Conservation (phyloP, 2,329 filamentous ascomycete genomes). For the Curvularia hawaiiensis region DNA sequence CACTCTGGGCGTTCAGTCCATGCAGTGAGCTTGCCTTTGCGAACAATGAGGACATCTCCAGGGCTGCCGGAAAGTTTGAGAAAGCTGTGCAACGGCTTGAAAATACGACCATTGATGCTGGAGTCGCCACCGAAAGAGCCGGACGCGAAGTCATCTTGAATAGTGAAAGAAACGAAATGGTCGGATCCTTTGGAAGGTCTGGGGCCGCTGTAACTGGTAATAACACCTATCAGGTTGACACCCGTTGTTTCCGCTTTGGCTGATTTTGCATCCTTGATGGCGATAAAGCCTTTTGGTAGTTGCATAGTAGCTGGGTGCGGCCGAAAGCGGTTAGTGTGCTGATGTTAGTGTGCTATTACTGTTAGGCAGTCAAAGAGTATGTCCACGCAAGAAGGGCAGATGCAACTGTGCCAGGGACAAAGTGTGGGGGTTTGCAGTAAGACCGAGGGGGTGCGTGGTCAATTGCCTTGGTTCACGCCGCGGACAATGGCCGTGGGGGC, state of each 20-base stretch:
- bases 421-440: not conserved
- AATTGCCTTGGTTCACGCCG: not conserved
- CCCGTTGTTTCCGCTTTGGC: slow-evolving; percentile 30
- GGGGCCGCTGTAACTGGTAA: slow-evolving; percentile 65
- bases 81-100: slow-evolving; percentile 34
- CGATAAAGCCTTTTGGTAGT: slow-evolving; percentile 49
- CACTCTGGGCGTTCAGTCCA: slow-evolving; percentile 28
- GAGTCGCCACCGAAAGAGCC: slow-evolving; percentile 21
- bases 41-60: slow-evolving; percentile 70
- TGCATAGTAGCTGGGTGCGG: slow-evolving; percentile 12
- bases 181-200: slow-evolving; percentile 61
- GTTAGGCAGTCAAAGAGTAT: slow-evolving; percentile 3
- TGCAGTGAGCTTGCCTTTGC: slow-evolving; percentile 34
- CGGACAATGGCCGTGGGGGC: not conserved
- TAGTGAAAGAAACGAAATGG: slow-evolving; percentile 46
- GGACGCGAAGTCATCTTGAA: slow-evolving; percentile 46
- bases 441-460: not conserved
- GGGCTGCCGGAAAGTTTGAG: slow-evolving; percentile 51
- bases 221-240: slow-evolving; percentile 71
- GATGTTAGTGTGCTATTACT: slow-evolving; percentile 16
- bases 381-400: not conserved
- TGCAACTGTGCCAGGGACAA: not conserved
- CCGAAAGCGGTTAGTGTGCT: slow-evolving; percentile 25
- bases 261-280: slow-evolving; percentile 49
- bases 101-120: slow-evolving; percentile 34